Base-by-base conservation (phyloP, 768 basidiomycete species). In the Chalciporus chontae region DNA sequence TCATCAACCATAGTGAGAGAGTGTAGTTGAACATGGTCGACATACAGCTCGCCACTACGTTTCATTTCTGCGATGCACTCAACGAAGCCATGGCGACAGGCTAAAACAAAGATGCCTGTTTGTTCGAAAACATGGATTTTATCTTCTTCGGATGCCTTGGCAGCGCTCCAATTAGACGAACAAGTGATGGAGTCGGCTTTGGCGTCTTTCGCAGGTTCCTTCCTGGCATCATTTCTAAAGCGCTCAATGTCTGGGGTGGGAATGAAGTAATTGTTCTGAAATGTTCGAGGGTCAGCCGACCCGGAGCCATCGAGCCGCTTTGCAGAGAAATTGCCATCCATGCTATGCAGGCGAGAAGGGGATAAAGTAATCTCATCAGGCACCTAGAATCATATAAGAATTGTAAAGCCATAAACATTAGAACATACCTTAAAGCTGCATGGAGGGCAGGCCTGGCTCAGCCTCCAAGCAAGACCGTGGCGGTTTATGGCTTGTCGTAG, bases 101-200 rank as follows among this genome's bases (percentile, higher is more conserved):
- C 61, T 49, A 54, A 46, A 0, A 69, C 56, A 54, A 75, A 76
- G 4, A 73, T 57, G 0, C 74, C 70, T 0, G 69, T 64, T 58
- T 73, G 67, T 0, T 67, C 47, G 45, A 71, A 76, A 7, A 71
- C 54, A 63, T 62, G 69, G 62, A 69, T 67, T 32, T 57, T 56
- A 50, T 71, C 69, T 23, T 57, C 51, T 9, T 58, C 50, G 23
- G 69, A 60, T 0, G 56, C 50, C 2, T 58, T 55, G 0, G 62
- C 64, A 3, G 65, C 67, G 42, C 65, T 70, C 72, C 69, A 72
- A 32, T 67, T 68, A 26, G 3, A 3, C 4, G 24, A 4, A 7
- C 24, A 24, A 24, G 24, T 24, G 3, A 7, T 24, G 3, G 24
- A 3, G 7, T 7, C 24, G 3, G 24, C 3, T 7, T 24, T 24